Base-by-base conservation (phyloP, 2,329 filamentous ascomycete genomes). In the Pseudomassariella vexata region DNA sequence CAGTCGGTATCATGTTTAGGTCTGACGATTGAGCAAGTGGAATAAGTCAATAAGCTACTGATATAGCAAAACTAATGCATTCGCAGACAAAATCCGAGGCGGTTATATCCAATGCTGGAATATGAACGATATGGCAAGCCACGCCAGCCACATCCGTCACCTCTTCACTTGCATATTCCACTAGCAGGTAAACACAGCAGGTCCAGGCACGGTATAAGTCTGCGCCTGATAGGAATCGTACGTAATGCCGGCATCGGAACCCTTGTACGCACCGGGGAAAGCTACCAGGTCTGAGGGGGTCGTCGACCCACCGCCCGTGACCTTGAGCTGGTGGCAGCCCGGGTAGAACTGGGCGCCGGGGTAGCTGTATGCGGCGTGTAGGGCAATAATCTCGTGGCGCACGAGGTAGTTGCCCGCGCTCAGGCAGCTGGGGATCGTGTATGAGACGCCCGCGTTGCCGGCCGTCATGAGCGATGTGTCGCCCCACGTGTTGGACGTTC, bases 391-490 rank as follows among this genome's bases (percentile, higher is more conserved):
- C 41, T 65, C 61, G 32, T 65, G 61, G 23, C 62, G 56, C 14
- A 65, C 59, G 35, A 65, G 60, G 39, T 65, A 65, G 47, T 63
- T 59, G n/a, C 58, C 72, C 0, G 63, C 53, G 25, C 62, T 56
- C 23, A 76, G 57, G 52, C 66, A 73, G 10, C 56, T 55, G 4
- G 72, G 72, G 41, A 76, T 68, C n/a, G 63, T 71, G 57, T 75
- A 76, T 25, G 56, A 55, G 37, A 65, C 61, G 4, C 60, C 57
- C 2, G 53, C 46, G 39, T 63, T 66, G 21, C 58, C 61, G 7
- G 56, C 46, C 10, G 55, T 57, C 59, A 68, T 68, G 6, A 71
- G 52, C 2, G 59, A 46, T 10, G 55, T 62, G 51, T 63, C 50
- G 25, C 54, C 69, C 70, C 70, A 74, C 21, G 47, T 62, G 45